Evolutionary conservation across 768 basidiomycete genomes (phyloP).

Genomic region (Boletus vermiculosoides): DNA sequence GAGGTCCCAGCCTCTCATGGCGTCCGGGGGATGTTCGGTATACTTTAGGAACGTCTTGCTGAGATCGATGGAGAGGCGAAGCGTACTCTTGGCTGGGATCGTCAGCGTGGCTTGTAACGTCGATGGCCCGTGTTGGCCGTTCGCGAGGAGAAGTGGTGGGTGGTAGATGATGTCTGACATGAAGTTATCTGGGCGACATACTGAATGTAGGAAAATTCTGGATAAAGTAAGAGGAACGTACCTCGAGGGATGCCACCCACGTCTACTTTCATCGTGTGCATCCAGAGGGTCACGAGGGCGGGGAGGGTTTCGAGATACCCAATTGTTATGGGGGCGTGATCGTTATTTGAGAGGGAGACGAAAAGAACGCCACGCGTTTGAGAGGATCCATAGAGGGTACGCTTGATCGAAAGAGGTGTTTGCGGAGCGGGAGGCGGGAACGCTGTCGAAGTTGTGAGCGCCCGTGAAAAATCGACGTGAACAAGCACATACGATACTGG

Average conservation of each 20-base stretch:
- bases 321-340: conserved; percentile 42
- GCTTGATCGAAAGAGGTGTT: conserved; percentile 56
- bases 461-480: not conserved
- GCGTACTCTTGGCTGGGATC: conserved; percentile 65
- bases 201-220: not conserved
- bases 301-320: conserved; percentile 92
- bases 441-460: conserved; percentile 29
- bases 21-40: conserved; percentile 95
- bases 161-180: conserved; percentile 63
- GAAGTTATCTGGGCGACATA: conserved; percentile 49
- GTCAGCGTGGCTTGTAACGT: conserved; percentile 69
- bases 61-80: conserved; percentile 70
- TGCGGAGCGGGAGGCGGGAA: conserved; percentile 38
- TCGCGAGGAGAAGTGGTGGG: conserved; percentile 32
- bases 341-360: conserved; percentile 59
- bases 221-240: conserved; percentile 26
- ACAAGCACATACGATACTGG: conserved; percentile 50
- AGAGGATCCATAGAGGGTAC: conserved; percentile 69
- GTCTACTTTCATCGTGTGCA: conserved; percentile 67
- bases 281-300: conserved; percentile 85
- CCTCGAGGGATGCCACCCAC: conserved; percentile 48
- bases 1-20: conserved; percentile 92
- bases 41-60: conserved; percentile 86
- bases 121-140: conserved; percentile 43
- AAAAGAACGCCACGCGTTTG: conserved; percentile 77